Evolutionary conservation across 2,329 filamentous ascomycete genomes (phyloP).

Genomic region (Colletotrichum ledebouriae): DNA sequence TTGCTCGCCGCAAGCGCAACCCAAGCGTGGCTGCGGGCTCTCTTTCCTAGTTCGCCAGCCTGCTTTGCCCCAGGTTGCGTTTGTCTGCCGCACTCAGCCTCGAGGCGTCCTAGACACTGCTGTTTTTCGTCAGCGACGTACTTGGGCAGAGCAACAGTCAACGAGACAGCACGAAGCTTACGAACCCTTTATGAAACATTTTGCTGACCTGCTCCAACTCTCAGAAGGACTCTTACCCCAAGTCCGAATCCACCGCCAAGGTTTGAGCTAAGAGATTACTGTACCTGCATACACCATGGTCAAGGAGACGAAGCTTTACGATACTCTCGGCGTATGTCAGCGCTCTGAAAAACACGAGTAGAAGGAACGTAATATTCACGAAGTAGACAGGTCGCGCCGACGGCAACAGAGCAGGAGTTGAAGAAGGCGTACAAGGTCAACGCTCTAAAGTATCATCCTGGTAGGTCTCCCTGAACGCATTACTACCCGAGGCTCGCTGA

Average conservation of each 20-base stretch:
- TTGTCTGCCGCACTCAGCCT: conserved; percentile 5
- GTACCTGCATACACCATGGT: conserved; percentile 67
- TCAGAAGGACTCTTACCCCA: conserved; percentile 26
- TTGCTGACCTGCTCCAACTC: conserved; percentile 25
- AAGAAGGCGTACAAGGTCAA: conserved; percentile 92
- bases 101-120: neutral
- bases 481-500: conserved; percentile 3
- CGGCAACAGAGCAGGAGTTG: conserved; percentile 85
- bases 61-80: neutral
- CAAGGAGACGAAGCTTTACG: conserved; percentile 85
- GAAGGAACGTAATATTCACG: neutral
- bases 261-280: conserved; percentile 31
- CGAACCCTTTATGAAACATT: neutral
- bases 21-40: neutral
- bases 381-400: conserved; percentile 75
- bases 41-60: conserved; percentile 1
- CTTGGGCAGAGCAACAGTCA: neutral
- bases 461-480: conserved; percentile 62
- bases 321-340: conserved; percentile 78
- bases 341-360: neutral
- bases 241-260: conserved; percentile 20
- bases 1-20: conserved; percentile 3
- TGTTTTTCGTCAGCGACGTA: neutral
- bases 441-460: conserved; percentile 87
- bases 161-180: neutral